Base-by-base conservation (phyloP, 2,329 filamentous ascomycete species). In the Beauveria scarabaeidicola region DNA sequence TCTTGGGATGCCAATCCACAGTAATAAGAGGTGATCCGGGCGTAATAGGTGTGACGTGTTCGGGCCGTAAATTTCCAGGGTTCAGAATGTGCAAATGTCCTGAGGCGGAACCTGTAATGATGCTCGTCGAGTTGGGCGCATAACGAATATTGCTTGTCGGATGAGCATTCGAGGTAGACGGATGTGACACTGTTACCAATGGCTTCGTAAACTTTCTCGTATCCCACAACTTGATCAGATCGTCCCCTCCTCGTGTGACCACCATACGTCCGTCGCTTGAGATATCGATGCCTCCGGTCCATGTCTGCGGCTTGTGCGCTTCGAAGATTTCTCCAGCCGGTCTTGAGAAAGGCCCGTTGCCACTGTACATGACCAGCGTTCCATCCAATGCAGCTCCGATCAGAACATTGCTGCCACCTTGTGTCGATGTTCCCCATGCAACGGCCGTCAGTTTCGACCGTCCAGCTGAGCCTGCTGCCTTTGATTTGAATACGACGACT, bases 141-240 rank as follows among this genome's bases (percentile, higher is more conserved):
- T 97, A 99, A 63, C 84, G 83, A 69, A 99, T 96, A 69, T 91
- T 96, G 57, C 86, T 88, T 61, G 90, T 92, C 0, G 89, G 84
- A 70, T 90, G 96, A 67, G 91, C 86, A 61, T 87, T 85, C 1
- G 91, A 93, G 15, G 90, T 96, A 1, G 93, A 96, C 1, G 83
- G 74, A 72, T 96, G 91, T 6, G 86, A 77, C 17, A 90, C 84
- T 1, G 86, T 89, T 52, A 91, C 90, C 15, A 99, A 81, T 4
- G 94, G 91, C 60, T 88, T 81, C 71, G 94, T 97, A 79, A 99
- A 96, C 69, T 97, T 97, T 61, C 94, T 85, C 3, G 88, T 95
- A 71, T 99, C 94, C 94, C 94, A 99, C 2, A 97, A 80, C 75
- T 97, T 97, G 73, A 99, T 93, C 2, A 89, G 82, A 69, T 95